These are phyloP conservation scores for Trichosanthes truncata DNA, from an alignment of 306 rosid species.

Conservation along the genomic window DNA sequence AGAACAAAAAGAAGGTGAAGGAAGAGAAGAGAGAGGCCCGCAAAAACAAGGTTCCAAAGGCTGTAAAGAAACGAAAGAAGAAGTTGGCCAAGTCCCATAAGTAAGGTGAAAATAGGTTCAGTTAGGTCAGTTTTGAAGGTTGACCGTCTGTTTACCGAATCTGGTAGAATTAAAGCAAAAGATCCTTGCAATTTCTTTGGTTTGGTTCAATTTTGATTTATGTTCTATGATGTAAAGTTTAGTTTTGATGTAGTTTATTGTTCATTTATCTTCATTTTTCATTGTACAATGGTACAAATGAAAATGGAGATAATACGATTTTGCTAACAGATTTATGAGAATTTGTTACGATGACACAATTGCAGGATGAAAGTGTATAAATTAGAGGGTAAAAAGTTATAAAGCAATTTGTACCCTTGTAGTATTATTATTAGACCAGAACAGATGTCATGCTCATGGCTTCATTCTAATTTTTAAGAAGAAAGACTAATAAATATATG, in stretches of 20 bases:
- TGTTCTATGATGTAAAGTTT: neutral
- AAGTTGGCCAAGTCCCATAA: constrained; percentile 62
- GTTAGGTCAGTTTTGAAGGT: neutral
- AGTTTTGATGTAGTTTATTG: neutral
- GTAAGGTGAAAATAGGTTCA: neutral
- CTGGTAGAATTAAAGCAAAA: neutral
- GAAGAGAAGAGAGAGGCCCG: constrained; percentile 87
- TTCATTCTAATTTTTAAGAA: no score
- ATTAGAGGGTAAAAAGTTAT: no score
- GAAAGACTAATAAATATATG: no score
- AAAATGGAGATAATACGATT: neutral
- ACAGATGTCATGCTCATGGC: no score
- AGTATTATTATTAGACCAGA: no score
- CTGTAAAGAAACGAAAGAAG: constrained; percentile 68
- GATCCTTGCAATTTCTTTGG: neutral
- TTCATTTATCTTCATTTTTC: neutral
- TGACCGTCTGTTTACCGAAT: neutral
- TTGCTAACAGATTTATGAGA: neutral
- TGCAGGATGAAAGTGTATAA: no score
- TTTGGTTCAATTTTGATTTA: neutral
- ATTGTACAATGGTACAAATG: neutral
- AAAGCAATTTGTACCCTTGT: no score
- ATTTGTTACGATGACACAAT: neutral
- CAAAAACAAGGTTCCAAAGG: constrained; percentile 66
- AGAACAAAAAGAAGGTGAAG: constrained; percentile 76